These are phyloP conservation scores for Gigaspora rosea DNA, from an alignment of 192 early-diverging fungal species.

Conservation along the genomic window DNA sequence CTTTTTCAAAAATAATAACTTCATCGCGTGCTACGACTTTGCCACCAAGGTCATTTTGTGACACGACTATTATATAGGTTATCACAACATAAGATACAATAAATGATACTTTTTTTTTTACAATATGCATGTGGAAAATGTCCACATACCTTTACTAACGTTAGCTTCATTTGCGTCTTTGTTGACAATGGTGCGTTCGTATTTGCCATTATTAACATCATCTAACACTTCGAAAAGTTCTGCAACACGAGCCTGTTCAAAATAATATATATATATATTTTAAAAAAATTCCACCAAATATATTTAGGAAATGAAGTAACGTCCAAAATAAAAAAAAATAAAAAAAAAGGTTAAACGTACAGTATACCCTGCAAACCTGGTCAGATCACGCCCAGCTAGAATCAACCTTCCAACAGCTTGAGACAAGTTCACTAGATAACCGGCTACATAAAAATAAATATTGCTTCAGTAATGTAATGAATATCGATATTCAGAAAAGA, in stretches of 20 bases:
- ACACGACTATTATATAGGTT: slow-evolving; percentile 34
- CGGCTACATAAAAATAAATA: slow-evolving; percentile 37
- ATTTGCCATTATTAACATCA: slow-evolving; percentile 58
- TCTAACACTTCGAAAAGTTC: slow-evolving; percentile 60
- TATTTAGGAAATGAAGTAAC: background rate
- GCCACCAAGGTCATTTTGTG: slow-evolving; percentile 54
- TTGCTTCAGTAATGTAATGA: background rate
- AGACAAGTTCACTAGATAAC: slow-evolving; percentile 64
- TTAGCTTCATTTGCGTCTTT: slow-evolving; percentile 41
- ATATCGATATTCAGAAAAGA: background rate
- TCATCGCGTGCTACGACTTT: slow-evolving; percentile 53
- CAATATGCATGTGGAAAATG: background rate
- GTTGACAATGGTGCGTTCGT: slow-evolving; percentile 55
- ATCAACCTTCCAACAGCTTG: slow-evolving; percentile 65
- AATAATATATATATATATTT: background rate
- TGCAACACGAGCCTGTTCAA: slow-evolving; percentile 51
- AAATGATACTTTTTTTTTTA: background rate
- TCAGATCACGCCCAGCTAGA: slow-evolving; percentile 64
- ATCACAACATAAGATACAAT: slow-evolving; percentile 3
- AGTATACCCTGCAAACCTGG: slow-evolving; percentile 65
- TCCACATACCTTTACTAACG: slow-evolving; percentile 35
- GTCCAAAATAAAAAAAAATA: background rate
- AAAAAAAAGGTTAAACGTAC: slow-evolving; percentile 18
- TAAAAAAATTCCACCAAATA: background rate
- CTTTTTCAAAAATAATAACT: slow-evolving; percentile 67